Base-by-base conservation (phyloP, 2,329 filamentous ascomycete genomes). In the Chaetothyriales sp. region DNA sequence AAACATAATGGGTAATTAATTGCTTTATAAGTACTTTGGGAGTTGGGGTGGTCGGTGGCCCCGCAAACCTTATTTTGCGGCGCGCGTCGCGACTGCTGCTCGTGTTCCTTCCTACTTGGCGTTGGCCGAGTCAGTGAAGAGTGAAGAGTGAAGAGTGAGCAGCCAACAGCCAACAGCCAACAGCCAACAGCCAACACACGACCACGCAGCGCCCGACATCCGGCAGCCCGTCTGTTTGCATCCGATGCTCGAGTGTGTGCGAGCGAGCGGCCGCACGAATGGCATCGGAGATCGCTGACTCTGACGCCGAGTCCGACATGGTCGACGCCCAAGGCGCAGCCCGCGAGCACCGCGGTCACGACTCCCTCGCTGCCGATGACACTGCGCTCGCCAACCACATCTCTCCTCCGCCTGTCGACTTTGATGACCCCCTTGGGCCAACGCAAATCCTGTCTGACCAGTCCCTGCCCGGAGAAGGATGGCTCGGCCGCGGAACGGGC, bases 281-380 rank as follows among this genome's bases (percentile, higher is more conserved):
- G 59, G 53, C 53, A 47, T 46, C 46, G 43, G 59, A 60, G 46
- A 60, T 61, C 40, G 58, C 59, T 18, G 59, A 61, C 50, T 61
- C 59, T 40, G 59, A 61, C 44, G 58, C 43, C 44, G 59, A 61
- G 43, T 54, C 56, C 40, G 58, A 61, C 18, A 44, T 56, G 40
- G 43, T 55, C 53, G 18, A 54, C 51, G 15, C 6, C 43, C 5
- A 58, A 48, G 25, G 19, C 22, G 19, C 40, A 46, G 18, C 19
- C 43, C 10, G 20, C 22, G 25, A 18, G 33, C 10, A 4, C 33
- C 33, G 10, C 33, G 33, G 15, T 40, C 10, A 40, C 33, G 4
- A 13, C 15, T 40, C 33, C 33, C 8, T 40, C 33, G 13, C 18
- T 25, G 40, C 48, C 29, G 46, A 18, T 44, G 49, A 15, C 19